phyloP scores from a whole-genome alignment of 164 flowering plant species.

The Sextonia rubra region DNA sequence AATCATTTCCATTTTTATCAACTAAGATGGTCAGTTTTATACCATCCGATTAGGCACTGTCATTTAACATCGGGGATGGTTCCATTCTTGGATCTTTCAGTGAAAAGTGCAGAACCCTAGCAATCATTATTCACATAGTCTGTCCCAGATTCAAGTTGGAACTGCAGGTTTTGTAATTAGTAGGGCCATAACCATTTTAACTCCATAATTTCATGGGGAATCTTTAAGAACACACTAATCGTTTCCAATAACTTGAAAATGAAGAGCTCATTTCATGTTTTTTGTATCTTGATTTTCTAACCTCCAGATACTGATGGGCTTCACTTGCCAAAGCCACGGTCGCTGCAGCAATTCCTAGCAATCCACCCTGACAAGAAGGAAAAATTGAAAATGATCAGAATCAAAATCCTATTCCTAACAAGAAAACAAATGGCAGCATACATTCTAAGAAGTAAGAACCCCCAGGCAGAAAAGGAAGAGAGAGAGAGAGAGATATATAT shows the following conservation, averaged over 20 bases:
- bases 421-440: background rate
- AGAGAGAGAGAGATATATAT: background rate
- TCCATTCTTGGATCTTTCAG: no score
- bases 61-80: no score
- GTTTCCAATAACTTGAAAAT: no score
- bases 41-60: no score
- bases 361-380: slow-evolving; percentile 65
- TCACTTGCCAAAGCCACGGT: slow-evolving; percentile 86
- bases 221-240: no score
- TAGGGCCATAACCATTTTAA: background rate
- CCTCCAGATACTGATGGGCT: slow-evolving; percentile 94
- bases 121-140: background rate
- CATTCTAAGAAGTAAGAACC: background rate
- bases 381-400: background rate
- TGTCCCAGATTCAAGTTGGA: background rate
- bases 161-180: background rate
- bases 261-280: background rate
- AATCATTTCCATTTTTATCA: no score
- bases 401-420: no score
- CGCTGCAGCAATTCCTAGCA: slow-evolving; percentile 91
- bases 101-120: background rate
- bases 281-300: slow-evolving; percentile 10
- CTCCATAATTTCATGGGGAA: no score
- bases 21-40: no score
- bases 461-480: background rate